Conservation (phyloP, 441 rosid species). For the Populus tomentosa region DNA sequence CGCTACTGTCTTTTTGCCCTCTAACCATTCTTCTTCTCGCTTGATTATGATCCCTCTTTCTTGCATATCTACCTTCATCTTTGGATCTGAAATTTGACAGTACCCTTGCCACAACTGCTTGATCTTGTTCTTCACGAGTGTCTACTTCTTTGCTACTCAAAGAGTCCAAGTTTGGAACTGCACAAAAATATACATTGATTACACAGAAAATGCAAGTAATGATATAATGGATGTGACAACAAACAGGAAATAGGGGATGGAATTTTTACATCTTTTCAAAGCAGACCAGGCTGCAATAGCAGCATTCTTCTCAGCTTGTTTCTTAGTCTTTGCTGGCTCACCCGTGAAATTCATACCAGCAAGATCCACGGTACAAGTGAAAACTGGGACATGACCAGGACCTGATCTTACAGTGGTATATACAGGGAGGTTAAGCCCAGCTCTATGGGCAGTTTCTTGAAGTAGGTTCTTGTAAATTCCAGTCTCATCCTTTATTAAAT, state of each 20-base stretch:
- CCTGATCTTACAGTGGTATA: slow-evolving; percentile 80
- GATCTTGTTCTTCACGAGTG: slow-evolving; percentile 42
- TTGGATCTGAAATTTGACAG: slow-evolving; percentile 48
- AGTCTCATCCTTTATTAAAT: slow-evolving; percentile 61
- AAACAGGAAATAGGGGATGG: neutral
- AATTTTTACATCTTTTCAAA: slow-evolving; percentile 42
- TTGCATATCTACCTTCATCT: slow-evolving; percentile 32
- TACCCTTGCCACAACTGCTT: slow-evolving; percentile 51
- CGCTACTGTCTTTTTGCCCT: slow-evolving; percentile 19
- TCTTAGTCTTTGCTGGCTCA: slow-evolving; percentile 71
- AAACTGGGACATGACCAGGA: slow-evolving; percentile 67
- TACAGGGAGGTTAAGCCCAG: slow-evolving; percentile 63
- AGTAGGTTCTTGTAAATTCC: slow-evolving; percentile 77
- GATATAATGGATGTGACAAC: too few species aligned
- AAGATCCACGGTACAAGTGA: slow-evolving; percentile 62
- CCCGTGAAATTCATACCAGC: slow-evolving; percentile 71
- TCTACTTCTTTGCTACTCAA: slow-evolving; percentile 28
- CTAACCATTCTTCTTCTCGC: slow-evolving; percentile 42
- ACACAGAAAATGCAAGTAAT: neutral
- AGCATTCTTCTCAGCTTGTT: slow-evolving; percentile 87
- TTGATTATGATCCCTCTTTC: slow-evolving; percentile 44
- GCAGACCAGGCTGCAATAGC: slow-evolving; percentile 82
- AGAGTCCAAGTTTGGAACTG: slow-evolving; percentile 50
- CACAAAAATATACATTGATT: slow-evolving; percentile 12
- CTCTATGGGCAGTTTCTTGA: slow-evolving; percentile 79